These are phyloP conservation scores for Silene noctiflora DNA, from an alignment of 179 eudicot species.

Conservation along the genomic window DNA sequence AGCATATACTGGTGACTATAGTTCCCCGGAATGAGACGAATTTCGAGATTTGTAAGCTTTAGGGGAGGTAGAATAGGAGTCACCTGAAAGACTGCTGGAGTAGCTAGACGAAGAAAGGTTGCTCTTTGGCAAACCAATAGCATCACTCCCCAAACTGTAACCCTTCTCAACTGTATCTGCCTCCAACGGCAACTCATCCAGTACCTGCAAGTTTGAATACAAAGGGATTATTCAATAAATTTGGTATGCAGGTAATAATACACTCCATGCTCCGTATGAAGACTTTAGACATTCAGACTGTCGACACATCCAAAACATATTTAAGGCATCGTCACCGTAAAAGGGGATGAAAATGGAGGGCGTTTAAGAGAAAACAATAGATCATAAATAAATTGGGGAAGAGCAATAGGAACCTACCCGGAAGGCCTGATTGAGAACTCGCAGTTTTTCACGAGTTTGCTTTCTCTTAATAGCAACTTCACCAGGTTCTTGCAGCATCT, in stretches of 20 bases:
- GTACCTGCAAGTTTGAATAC: slow-evolving; percentile 38
- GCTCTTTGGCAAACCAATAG: slow-evolving; percentile 80
- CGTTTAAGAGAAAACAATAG: neutral
- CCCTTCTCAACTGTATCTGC: slow-evolving; percentile 83
- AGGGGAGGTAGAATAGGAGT: slow-evolving; percentile 57
- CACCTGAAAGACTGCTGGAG: slow-evolving; percentile 52
- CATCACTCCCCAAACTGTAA: slow-evolving; percentile 52
- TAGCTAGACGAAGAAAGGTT: slow-evolving; percentile 69
- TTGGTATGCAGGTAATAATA: no score
- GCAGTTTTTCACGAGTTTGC: slow-evolving; percentile 70
- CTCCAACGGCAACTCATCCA: slow-evolving; percentile 92
- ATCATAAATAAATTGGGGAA: neutral
- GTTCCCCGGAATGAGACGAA: slow-evolving; percentile 83
- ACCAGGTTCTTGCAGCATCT: slow-evolving; percentile 92
- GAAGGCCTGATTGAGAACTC: slow-evolving; percentile 85
- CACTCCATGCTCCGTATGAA: no score
- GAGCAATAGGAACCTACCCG: slow-evolving; percentile 37
- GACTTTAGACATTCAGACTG: neutral
- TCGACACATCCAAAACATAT: neutral
- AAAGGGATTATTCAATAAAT: slow-evolving; percentile 17
- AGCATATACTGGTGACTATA: slow-evolving; percentile 51
- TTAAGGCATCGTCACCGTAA: neutral
- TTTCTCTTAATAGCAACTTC: slow-evolving; percentile 79
- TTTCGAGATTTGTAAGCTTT: slow-evolving; percentile 61
- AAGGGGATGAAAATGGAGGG: neutral